phyloP scores from a whole-genome alignment of 345 rosid genomes.

The Hibiscus trionum region DNA sequence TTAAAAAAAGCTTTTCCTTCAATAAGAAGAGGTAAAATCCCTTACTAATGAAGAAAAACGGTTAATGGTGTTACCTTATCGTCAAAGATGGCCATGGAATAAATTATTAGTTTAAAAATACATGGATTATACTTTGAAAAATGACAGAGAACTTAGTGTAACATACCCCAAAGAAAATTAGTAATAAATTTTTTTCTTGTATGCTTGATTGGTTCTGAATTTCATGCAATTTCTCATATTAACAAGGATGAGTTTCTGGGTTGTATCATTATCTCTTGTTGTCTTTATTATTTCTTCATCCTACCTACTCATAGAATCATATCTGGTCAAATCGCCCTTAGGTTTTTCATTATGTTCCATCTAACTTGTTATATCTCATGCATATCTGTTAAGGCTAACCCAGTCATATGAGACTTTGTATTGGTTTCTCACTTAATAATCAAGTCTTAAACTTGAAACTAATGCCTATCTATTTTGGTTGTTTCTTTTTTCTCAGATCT shows the following conservation, averaged over 20 bases:
- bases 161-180: neutral
- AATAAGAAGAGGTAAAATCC: neutral
- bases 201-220: neutral
- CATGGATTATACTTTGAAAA: neutral
- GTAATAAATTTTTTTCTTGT: neutral
- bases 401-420: neutral
- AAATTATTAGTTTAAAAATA: neutral
- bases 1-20: neutral
- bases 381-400: neutral
- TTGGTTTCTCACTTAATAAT: neutral
- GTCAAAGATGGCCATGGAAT: neutral
- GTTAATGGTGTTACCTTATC: neutral
- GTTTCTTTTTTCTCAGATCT: constrained; percentile 37
- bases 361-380: neutral
- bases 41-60: neutral
- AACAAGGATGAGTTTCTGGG: neutral
- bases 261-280: neutral
- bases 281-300: neutral
- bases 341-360: neutral
- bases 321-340: neutral
- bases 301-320: neutral
- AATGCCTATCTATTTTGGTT: constrained; percentile 5
- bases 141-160: neutral
- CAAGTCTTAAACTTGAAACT: neutral
- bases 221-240: neutral